Percentiles rank a stretch among this genome's conserved stretches.
These are phyloP conservation scores for Alternaria triticina DNA, from an alignment of 2,329 filamentous ascomycete genomes.

Conservation along the genomic window DNA sequence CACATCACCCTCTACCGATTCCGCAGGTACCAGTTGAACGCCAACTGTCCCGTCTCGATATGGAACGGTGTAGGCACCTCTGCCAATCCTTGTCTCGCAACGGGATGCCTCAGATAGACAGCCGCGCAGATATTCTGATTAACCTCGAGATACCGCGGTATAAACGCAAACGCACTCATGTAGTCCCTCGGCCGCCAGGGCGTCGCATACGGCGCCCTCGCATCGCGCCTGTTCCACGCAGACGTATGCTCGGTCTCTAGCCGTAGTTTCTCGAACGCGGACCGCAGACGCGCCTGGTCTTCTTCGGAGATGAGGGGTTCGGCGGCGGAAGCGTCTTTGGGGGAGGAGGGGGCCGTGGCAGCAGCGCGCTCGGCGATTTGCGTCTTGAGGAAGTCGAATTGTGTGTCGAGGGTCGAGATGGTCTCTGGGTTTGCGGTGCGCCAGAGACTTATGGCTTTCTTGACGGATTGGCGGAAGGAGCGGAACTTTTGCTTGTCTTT, in stretches of 20 bases:
- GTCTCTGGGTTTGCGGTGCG: conserved; percentile 50
- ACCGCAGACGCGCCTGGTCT: conserved; percentile 62
- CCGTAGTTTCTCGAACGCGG: conserved; percentile 63
- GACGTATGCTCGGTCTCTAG: conserved; percentile 77
- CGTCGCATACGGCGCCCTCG: conserved; percentile 77
- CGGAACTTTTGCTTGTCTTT: conserved; percentile 79
- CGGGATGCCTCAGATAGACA: conserved; percentile 92
- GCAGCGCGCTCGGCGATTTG: conserved; percentile 26
- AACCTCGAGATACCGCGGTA: conserved; percentile 94
- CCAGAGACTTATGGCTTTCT: conserved; percentile 66
- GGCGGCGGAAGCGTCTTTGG: conserved; percentile 3
- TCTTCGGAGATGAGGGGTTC: conserved; percentile 52
- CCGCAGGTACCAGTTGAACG: conserved; percentile 93
- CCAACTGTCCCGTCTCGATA: conserved; percentile 73
- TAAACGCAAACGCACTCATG: conserved; percentile 93
- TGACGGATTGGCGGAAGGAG: conserved; percentile 70
- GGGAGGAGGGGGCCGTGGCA: background rate
- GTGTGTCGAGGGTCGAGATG: conserved; percentile 52
- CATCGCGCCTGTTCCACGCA: conserved; percentile 59
- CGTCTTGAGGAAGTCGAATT: conserved; percentile 55
- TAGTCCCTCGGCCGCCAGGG: conserved; percentile 87
- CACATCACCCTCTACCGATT: conserved; percentile 64
- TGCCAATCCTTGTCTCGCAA: conserved; percentile 78
- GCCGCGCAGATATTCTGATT: conserved; percentile 97
- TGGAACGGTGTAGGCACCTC: conserved; percentile 81